These are phyloP conservation scores for Hemisphaericaspora lyxosophila DNA, from an alignment of 1,139 yeast genomes.

Conservation along the genomic window DNA sequence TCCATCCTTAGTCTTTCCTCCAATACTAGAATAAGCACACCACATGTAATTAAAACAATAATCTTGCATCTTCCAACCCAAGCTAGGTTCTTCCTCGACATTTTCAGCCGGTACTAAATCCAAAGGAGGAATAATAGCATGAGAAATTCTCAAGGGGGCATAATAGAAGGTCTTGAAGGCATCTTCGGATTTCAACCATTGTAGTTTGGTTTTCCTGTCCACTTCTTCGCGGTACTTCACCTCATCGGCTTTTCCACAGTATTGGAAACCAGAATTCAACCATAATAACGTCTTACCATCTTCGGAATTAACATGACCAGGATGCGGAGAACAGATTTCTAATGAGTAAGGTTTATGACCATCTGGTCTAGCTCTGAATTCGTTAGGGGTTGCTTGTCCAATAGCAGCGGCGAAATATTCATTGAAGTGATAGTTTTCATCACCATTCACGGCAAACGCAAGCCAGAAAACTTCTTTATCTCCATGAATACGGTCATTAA, in stretches of 20 bases:
- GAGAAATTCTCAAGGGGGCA: slow-evolving; percentile 22
- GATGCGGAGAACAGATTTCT: slow-evolving; percentile 40
- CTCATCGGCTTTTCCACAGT: slow-evolving; percentile 27
- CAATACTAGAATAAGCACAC: slow-evolving; percentile 47
- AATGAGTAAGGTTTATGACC: slow-evolving; percentile 22
- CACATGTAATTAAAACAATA: slow-evolving; percentile 45
- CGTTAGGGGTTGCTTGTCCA: slow-evolving; percentile 42
- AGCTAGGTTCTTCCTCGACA: slow-evolving; percentile 31
- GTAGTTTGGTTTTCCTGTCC: slow-evolving; percentile 20
- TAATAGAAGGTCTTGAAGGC: slow-evolving; percentile 29
- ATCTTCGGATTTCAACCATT: slow-evolving; percentile 20
- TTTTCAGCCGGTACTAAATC: slow-evolving; percentile 21
- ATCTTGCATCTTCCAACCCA: slow-evolving; percentile 34
- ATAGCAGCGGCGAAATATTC: slow-evolving; percentile 51
- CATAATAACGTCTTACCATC: slow-evolving; percentile 31
- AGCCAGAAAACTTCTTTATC: slow-evolving; percentile 70
- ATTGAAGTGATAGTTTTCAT: slow-evolving; percentile 52
- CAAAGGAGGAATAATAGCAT: slow-evolving; percentile 36
- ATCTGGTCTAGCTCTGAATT: slow-evolving; percentile 25
- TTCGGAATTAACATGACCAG: slow-evolving; percentile 37
- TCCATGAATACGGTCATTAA: slow-evolving; percentile 49
- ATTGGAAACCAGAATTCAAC: slow-evolving; percentile 35
- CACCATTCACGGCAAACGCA: slow-evolving; percentile 55
- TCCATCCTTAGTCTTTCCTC: slow-evolving; percentile 30
- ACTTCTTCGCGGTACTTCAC: slow-evolving; percentile 25